Conservation (phyloP, 2,329 filamentous ascomycete genomes). For the Cladosporium halotolerans region DNA sequence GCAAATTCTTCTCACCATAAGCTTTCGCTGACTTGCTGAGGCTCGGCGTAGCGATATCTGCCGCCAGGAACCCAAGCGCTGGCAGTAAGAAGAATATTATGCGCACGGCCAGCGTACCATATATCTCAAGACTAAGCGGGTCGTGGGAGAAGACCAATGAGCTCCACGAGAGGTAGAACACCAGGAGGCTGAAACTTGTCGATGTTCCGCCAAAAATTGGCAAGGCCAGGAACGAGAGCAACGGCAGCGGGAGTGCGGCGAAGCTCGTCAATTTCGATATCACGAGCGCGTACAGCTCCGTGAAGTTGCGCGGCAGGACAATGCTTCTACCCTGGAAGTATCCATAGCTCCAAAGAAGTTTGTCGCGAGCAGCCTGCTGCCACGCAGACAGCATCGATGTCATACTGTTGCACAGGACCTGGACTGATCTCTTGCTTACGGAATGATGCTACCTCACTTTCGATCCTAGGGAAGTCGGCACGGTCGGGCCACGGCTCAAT, state of each 20-base stretch:
- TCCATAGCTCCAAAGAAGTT: slow-evolving; percentile 23
- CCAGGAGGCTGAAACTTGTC: slow-evolving; percentile 75
- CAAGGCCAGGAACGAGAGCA: slow-evolving; percentile 61
- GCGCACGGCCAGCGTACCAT: slow-evolving; percentile 63
- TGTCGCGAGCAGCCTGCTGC: slow-evolving; percentile 22
- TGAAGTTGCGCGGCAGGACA: slow-evolving; percentile 20
- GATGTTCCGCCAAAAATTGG: slow-evolving; percentile 68
- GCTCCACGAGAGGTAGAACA: slow-evolving; percentile 88
- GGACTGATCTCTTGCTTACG: neutral
- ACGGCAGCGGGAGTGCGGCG: slow-evolving; percentile 32
- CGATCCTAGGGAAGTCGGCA: neutral
- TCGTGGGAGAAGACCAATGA: slow-evolving; percentile 73
- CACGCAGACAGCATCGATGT: slow-evolving; percentile 12
- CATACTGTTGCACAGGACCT: neutral
- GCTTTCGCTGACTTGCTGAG: slow-evolving; percentile 64
- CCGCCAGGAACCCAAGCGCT: slow-evolving; percentile 63
- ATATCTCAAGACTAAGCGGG: slow-evolving; percentile 66
- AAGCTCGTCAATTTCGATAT: slow-evolving; percentile 26
- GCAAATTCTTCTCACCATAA: slow-evolving; percentile 50
- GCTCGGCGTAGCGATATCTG: slow-evolving; percentile 66
- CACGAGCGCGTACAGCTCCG: slow-evolving; percentile 20
- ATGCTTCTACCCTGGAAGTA: slow-evolving; percentile 27
- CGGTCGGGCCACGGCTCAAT: neutral
- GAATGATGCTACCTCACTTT: slow-evolving; percentile 2
- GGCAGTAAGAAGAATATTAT: slow-evolving; percentile 67